phyloP scores from a whole-genome alignment of 73 alveolate species.

The Paramecium biaurelia region DNA sequence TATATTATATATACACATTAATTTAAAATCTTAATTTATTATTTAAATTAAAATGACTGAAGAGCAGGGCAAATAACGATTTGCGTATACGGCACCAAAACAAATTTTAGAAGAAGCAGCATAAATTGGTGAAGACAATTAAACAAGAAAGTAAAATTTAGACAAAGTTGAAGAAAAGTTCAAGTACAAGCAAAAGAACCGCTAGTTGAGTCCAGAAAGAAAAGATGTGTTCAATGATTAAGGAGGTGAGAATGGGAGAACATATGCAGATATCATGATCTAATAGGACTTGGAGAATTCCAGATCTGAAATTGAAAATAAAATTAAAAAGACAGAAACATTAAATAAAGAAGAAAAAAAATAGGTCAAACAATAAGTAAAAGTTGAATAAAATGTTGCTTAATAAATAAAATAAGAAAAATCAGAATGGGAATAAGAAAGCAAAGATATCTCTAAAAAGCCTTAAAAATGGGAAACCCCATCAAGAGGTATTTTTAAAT shows the following conservation, averaged over 20 bases:
- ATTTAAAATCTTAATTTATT: neutral
- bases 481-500: neutral
- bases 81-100: constrained; percentile 49
- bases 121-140: constrained; percentile 7
- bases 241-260: constrained; percentile 20
- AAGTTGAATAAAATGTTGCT: neutral
- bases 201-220: constrained; percentile 34
- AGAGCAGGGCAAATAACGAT: constrained; percentile 22
- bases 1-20: neutral
- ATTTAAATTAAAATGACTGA: constrained; percentile 31
- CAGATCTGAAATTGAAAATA: constrained; percentile 36
- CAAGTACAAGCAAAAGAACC: constrained; percentile 38
- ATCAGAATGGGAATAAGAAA: constrained; percentile 16
- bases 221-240: constrained; percentile 37
- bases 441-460: neutral
- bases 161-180: constrained; percentile 35
- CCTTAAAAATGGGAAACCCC: constrained; percentile 40
- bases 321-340: constrained; percentile 13
- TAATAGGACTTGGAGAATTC: constrained; percentile 23
- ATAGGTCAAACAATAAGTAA: neutral
- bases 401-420: neutral
- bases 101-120: constrained; percentile 41
- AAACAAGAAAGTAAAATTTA: constrained; percentile 24
- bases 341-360: neutral
- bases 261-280: constrained; percentile 40